A percentile compares a stretch with the other conserved stretches of the same genome.
Conservation (phyloP, 768 basidiomycete species). For the Suillus fuscotomentosus region DNA sequence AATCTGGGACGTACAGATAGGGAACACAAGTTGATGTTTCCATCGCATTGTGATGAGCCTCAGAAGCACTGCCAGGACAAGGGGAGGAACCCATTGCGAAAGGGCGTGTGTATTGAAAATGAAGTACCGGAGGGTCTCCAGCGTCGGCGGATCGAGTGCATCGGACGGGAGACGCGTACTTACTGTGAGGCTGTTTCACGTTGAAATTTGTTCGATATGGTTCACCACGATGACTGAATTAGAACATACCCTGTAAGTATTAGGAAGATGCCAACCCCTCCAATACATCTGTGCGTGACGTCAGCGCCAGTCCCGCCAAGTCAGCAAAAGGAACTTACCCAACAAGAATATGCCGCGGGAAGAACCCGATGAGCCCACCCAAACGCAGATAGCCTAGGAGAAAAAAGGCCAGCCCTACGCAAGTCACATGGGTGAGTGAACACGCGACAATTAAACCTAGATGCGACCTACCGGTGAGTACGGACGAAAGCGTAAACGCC, state of each 20-base stretch:
- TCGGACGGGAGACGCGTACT: slow-evolving; percentile 80
- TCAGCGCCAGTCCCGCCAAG: not conserved
- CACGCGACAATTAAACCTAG: slow-evolving; percentile 1
- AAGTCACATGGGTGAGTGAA: not conserved
- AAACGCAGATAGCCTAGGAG: slow-evolving; percentile 81
- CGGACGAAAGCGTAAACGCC: slow-evolving; percentile 81
- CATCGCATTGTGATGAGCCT: slow-evolving; percentile 76
- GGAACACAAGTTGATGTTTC: slow-evolving; percentile 91
- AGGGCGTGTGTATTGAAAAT: slow-evolving; percentile 64
- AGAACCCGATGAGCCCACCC: slow-evolving; percentile 89
- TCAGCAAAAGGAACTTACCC: slow-evolving; percentile 48
- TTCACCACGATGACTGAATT: not conserved
- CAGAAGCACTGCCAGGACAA: slow-evolving; percentile 72
- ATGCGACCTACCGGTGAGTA: slow-evolving; percentile 69
- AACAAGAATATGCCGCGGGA: slow-evolving; percentile 95
- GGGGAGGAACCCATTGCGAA: slow-evolving; percentile 75
- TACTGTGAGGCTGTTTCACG: slow-evolving; percentile 65
- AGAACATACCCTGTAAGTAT: slow-evolving; percentile 78
- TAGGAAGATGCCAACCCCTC: slow-evolving; percentile 94
- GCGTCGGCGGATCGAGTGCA: slow-evolving; percentile 61
- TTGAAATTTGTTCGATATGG: not conserved
- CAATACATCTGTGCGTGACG: slow-evolving; percentile 62
- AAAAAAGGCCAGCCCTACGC: slow-evolving; percentile 63
- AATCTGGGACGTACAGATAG: slow-evolving; percentile 57
- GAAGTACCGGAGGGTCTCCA: slow-evolving; percentile 65